Evolutionary conservation across 805 yeast species (phyloP), one percentile per base, ranked within the genome.

Genomic region (Yarrowia sp.): DNA sequence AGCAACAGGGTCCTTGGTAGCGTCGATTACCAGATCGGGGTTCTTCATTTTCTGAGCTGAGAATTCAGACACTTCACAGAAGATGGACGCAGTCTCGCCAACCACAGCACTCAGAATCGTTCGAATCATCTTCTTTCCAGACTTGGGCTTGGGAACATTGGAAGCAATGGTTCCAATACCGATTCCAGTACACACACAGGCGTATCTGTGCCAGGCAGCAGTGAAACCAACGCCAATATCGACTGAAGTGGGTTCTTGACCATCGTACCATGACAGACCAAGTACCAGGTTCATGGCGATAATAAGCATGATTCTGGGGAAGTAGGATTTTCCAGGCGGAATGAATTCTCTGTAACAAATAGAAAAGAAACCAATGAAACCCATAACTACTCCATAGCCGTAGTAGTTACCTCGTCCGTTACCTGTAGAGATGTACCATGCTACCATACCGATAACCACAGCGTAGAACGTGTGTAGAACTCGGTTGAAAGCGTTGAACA

Each of bases 341-440:
- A 71, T 68, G 63, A 70, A 74, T 28, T 73, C 76, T 10, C 79
- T 66, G 48, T 73, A 72, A 32, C 39, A 39, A 8, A 55, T 42
- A 39, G 32, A 35, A 44, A 67, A 68, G 14, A 71, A 58, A 65
- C 69, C 70, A 0, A 71, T 57, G 61, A 55, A 3, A 3, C 61
- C 61, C 61, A 55, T 55, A 15, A 55, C 61, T 8, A 31, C 61
- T 1, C 73, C 78, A 44, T 68, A 73, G 1, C 79, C 78, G 60
- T 67, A 74, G 1, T 70, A 69, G 58, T 74, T 75, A 3, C 78
- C 78, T 0, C 58, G 18, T 14, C 61, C 78, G 22, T 64, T 63
- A 0, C 77, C 77, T 0, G 74, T 65, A 6, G 74, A 71, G 14
- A 75, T 75, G 60, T 76, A 76, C 78, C 78, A 76, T 2, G 66